Evolutionary conservation across 495 filamentous ascomycete genomes (phyloP).

Genomic region (Elaphomyces granulatus): DNA sequence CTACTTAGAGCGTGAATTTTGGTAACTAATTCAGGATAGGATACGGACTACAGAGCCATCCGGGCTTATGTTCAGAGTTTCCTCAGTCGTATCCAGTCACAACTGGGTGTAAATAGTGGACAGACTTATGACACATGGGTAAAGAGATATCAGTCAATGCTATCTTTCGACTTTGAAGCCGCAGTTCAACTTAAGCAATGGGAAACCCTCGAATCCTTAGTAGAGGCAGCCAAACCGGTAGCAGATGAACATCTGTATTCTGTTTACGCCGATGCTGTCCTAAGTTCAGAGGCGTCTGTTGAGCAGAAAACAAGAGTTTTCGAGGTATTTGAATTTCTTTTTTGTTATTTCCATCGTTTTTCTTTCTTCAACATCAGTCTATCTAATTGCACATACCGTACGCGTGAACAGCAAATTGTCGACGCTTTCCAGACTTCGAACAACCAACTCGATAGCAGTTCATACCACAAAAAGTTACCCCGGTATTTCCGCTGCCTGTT

Average conservation of each 20-base stretch:
- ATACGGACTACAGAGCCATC: conserved; percentile 8
- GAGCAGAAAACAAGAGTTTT: conserved; percentile 20
- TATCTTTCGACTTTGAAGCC: conserved; percentile 68
- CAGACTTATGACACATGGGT: conserved; percentile 27
- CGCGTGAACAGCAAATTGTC: conserved; percentile 7
- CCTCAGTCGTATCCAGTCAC: conserved; percentile 18
- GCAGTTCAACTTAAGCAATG: conserved; percentile 49
- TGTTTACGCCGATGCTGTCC: conserved; percentile 40
- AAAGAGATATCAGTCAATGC: conserved; percentile 45
- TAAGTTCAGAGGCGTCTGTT: conserved; percentile 39
- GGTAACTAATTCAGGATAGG: conserved; percentile 3
- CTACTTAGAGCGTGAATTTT: neutral
- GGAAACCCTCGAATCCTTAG: conserved; percentile 46
- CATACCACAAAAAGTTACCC: conserved; percentile 32
- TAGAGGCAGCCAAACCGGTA: conserved; percentile 32
- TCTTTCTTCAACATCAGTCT: no score
- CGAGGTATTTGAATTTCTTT: no score
- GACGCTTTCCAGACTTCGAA: conserved; percentile 7
- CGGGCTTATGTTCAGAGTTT: conserved; percentile 35
- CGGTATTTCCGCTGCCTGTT: conserved; percentile 64
- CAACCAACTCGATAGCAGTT: conserved; percentile 1
- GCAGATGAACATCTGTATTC: conserved; percentile 7
- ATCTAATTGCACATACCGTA: conserved; percentile 4
- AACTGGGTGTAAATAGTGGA: conserved; percentile 6
- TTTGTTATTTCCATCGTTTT: no score